These are phyloP conservation scores for Fragosphaeria purpurea DNA, from an alignment of 2,329 filamentous ascomycete genomes.

Conservation along the genomic window DNA sequence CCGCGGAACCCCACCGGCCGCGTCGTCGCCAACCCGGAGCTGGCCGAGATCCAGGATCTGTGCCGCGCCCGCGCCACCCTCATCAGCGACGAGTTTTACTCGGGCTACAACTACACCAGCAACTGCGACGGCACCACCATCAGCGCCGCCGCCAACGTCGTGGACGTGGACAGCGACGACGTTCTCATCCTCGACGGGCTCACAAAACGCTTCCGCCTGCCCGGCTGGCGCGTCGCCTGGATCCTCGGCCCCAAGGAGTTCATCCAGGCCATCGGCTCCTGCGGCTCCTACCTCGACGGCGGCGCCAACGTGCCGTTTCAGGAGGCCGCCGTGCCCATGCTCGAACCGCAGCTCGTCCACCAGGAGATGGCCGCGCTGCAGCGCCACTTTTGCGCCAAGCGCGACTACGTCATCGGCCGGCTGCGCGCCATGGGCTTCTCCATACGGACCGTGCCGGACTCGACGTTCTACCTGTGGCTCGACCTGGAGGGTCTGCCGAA, in stretches of 20 bases:
- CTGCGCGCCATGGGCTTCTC: constrained; percentile 79
- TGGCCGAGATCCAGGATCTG: constrained; percentile 85
- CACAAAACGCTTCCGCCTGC: constrained; percentile 92
- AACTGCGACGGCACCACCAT: constrained; percentile 86
- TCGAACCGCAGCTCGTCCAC: constrained; percentile 73
- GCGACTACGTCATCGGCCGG: constrained; percentile 77
- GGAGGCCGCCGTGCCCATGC: constrained; percentile 83
- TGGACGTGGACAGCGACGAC: constrained; percentile 81
- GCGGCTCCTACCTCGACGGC: constrained; percentile 88
- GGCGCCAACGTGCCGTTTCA: constrained; percentile 94
- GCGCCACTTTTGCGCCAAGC: constrained; percentile 79
- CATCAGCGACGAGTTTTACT: constrained; percentile 95
- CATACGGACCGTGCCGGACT: constrained; percentile 75
- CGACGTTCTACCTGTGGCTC: constrained; percentile 85
- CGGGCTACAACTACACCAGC: constrained; percentile 89
- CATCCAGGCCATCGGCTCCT: constrained; percentile 84
- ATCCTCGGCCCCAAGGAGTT: constrained; percentile 89
- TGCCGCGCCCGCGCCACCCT: constrained; percentile 84
- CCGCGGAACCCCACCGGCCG: constrained; percentile 89
- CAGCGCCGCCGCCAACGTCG: constrained; percentile 78
- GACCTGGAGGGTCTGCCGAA: constrained; percentile 59
- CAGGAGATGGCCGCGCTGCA: constrained; percentile 86
- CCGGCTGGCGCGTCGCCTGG: constrained; percentile 95
- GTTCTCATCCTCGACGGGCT: constrained; percentile 92
- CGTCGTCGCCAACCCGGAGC: constrained; percentile 73